Evolutionary conservation across 2,329 filamentous ascomycete genomes (phyloP).

Genomic region (Cercospora brassicicola): DNA sequence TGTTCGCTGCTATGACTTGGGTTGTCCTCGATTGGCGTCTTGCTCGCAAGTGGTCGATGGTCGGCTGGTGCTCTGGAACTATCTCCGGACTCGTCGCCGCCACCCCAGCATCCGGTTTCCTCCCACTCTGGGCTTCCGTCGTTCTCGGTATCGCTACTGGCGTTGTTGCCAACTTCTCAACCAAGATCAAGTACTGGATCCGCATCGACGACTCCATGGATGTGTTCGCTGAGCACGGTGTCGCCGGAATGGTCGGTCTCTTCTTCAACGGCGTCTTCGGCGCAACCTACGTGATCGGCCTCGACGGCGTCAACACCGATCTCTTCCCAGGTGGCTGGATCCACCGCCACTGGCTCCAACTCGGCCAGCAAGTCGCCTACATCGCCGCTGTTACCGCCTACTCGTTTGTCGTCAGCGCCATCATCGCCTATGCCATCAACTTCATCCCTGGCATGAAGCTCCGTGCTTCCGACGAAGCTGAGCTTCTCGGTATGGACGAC

Average conservation of each 20-base stretch:
- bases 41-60: conserved; percentile 90
- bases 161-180: conserved; percentile 77
- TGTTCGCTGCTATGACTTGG: conserved; percentile 91
- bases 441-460: conserved; percentile 74
- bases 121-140: conserved; percentile 66
- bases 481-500: conserved; percentile 84
- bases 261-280: conserved; percentile 74
- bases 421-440: conserved; percentile 74
- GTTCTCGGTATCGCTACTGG: conserved; percentile 62
- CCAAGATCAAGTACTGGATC: conserved; percentile 77
- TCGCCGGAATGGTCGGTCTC: conserved; percentile 80
- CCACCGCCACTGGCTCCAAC: conserved; percentile 69
- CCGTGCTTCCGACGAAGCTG: conserved; percentile 76
- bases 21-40: conserved; percentile 93
- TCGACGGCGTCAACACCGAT: conserved; percentile 71
- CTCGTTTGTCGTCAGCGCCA: conserved; percentile 70
- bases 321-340: conserved; percentile 64
- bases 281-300: conserved; percentile 67
- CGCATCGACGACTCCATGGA: conserved; percentile 85
- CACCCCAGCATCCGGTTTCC: conserved; percentile 78
- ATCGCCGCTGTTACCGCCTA: conserved; percentile 66
- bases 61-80: conserved; percentile 87
- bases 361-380: conserved; percentile 80
- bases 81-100: conserved; percentile 87
- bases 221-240: conserved; percentile 84